phyloP scores from a whole-genome alignment of 1,284 basidiomycete species.

The Sanghuangporus baumii region DNA sequence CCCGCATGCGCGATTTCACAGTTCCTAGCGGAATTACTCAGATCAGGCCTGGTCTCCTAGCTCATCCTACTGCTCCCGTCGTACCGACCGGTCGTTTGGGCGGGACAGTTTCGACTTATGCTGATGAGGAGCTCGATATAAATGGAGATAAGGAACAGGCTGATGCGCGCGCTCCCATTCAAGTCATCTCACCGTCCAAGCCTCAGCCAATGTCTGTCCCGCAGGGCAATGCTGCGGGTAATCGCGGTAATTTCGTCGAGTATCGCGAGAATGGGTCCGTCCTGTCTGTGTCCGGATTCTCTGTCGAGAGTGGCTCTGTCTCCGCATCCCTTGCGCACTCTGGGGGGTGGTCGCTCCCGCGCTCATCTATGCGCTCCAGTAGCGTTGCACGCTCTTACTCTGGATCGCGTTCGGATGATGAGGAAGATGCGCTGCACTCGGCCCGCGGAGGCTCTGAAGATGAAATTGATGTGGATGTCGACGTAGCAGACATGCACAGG shows the following conservation, averaged over 20 bases:
- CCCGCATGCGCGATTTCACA: constrained; percentile 60
- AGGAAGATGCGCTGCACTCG: constrained; percentile 16
- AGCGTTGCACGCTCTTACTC: constrained; percentile 26
- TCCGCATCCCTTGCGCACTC: constrained; percentile 22
- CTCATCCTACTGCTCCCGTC: constrained; percentile 17
- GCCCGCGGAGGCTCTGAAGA: constrained; percentile 6
- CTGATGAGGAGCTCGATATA: constrained; percentile 5
- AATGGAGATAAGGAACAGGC: neutral
- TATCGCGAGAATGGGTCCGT: constrained; percentile 25
- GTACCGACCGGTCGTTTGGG: constrained; percentile 42
- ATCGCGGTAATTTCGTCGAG: constrained; percentile 12
- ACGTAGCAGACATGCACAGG: constrained; percentile 4
- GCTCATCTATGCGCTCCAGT: constrained; percentile 42
- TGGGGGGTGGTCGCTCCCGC: constrained; percentile 46
- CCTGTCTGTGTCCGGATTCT: constrained; percentile 26
- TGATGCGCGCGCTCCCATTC: neutral
- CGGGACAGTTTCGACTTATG: constrained; percentile 9
- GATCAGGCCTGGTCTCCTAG: constrained; percentile 20
- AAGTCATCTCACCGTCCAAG: constrained; percentile 8
- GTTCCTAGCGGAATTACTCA: constrained; percentile 33
- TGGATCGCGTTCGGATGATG: constrained; percentile 32
- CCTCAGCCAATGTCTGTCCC: constrained; percentile 16
- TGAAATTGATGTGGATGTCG: constrained; percentile 7
- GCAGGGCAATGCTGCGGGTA: neutral
- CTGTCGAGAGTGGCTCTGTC: constrained; percentile 25